These are phyloP conservation scores for Venturia asperata DNA, from an alignment of 2,329 filamentous ascomycete species.

Conservation along the genomic window DNA sequence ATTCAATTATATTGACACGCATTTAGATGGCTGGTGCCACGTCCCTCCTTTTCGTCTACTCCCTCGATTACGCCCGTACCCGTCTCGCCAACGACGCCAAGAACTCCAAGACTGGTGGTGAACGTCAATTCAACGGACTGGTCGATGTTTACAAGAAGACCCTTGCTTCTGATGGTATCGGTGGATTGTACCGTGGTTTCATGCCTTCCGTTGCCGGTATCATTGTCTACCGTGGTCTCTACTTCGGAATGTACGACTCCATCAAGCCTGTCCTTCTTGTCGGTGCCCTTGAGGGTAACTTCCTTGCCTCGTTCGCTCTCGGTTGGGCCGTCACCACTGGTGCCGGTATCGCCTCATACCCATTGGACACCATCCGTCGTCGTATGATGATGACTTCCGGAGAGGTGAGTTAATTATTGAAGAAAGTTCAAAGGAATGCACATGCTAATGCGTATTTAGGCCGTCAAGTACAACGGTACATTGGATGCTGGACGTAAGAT, in stretches of 20 bases:
- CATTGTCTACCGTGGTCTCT: constrained; percentile 99
- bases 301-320: constrained; percentile 97
- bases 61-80: constrained; percentile 99
- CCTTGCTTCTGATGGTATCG: constrained; percentile 94
- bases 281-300: constrained; percentile 91
- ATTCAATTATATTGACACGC: constrained; percentile 5
- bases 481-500: constrained; percentile 95
- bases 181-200: constrained; percentile 99
- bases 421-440: constrained; percentile 29
- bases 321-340: constrained; percentile 99
- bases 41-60: constrained; percentile 99
- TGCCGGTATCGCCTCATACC: constrained; percentile 99
- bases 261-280: constrained; percentile 97
- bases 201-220: constrained; percentile 99
- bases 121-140: constrained; percentile 99
- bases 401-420: constrained; percentile 46
- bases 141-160: constrained; percentile 99
- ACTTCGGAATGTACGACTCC: constrained; percentile 99
- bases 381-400: constrained; percentile 99
- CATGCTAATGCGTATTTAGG: constrained; percentile 48
- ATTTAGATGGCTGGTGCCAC: constrained; percentile 89
- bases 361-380: constrained; percentile 99
- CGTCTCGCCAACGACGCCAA: constrained; percentile 99
- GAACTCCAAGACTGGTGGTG: constrained; percentile 93
- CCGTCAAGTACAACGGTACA: constrained; percentile 99